Conservation (phyloP, 2,329 filamentous ascomycete species). For the Fusarium oxysporum region DNA sequence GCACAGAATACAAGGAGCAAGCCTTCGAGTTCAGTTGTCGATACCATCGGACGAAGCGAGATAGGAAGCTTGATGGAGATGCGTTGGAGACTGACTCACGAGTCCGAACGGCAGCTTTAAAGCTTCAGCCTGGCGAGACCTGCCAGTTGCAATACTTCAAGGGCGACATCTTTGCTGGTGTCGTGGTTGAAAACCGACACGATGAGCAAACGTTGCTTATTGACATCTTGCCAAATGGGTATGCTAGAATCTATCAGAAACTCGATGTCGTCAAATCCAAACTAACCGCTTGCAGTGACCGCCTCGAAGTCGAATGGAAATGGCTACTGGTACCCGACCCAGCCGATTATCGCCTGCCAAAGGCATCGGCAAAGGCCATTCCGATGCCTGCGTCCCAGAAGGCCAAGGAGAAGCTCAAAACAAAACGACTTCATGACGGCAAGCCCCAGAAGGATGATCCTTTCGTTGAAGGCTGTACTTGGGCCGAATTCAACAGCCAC, state of each 20-base stretch:
- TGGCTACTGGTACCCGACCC: constrained; percentile 81
- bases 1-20: constrained; percentile 90
- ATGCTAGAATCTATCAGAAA: constrained; percentile 52
- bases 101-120: constrained; percentile 74
- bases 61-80: constrained; percentile 77
- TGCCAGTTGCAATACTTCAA: constrained; percentile 88
- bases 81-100: constrained; percentile 76
- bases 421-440: constrained; percentile 70
- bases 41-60: constrained; percentile 90
- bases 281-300: constrained; percentile 69
- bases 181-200: constrained; percentile 84
- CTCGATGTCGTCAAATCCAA: background rate
- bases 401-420: constrained; percentile 75
- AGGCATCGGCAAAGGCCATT: constrained; percentile 78
- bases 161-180: constrained; percentile 90
- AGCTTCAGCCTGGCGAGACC: constrained; percentile 77
- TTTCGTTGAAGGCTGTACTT: constrained; percentile 76
- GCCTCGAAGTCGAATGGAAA: constrained; percentile 85
- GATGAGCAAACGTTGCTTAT: constrained; percentile 82
- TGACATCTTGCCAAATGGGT: constrained; percentile 87
- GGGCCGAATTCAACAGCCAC: constrained; percentile 83
- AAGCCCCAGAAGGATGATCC: constrained; percentile 73
- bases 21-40: constrained; percentile 95
- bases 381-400: constrained; percentile 74
- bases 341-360: constrained; percentile 77